Percentiles rank a stretch among this genome's conserved stretches.
Conservation (phyloP, 257 asterid species). For the Thymus mandschuricus region DNA sequence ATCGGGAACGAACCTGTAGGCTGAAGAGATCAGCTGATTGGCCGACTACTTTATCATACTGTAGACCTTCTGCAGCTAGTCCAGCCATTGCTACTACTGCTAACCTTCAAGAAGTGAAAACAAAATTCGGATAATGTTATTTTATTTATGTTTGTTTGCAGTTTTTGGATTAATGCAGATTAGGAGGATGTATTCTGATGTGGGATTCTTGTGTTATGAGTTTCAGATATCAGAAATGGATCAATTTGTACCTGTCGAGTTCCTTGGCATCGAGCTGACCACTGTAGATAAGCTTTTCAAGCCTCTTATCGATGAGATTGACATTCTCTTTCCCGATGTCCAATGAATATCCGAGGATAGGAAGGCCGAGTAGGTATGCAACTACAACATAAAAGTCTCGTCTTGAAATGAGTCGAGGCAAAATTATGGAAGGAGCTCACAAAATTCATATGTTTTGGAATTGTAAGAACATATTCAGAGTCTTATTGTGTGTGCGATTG, state of each 20-base stretch:
- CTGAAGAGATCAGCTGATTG: constrained; percentile 94
- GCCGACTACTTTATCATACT: constrained; percentile 89
- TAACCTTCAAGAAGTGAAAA: constrained; percentile 50
- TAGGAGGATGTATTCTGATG: not conserved
- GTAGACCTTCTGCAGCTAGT: constrained; percentile 92
- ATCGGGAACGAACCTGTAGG: constrained; percentile 65
- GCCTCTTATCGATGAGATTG: constrained; percentile 80
- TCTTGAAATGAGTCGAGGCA: not conserved
- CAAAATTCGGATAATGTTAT: not conserved
- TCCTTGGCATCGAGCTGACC: constrained; percentile 96
- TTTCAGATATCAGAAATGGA: constrained; percentile 11
- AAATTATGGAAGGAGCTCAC: not conserved
- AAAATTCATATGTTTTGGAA: not conserved
- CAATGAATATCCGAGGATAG: constrained; percentile 89
- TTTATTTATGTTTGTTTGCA: not conserved
- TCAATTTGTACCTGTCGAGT: constrained; percentile 68
- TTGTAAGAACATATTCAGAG: not conserved
- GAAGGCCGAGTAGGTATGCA: constrained; percentile 86
- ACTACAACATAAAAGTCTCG: constrained; percentile 45
- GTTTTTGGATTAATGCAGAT: not conserved
- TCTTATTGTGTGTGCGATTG: not conserved
- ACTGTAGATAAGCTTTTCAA: constrained; percentile 88
- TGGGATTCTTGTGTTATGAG: not conserved
- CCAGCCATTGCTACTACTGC: constrained; percentile 98
- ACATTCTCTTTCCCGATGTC: constrained; percentile 96